phyloP scores from a whole-genome alignment of 2,329 filamentous ascomycete species.

The Cladophialophora carrionii region DNA sequence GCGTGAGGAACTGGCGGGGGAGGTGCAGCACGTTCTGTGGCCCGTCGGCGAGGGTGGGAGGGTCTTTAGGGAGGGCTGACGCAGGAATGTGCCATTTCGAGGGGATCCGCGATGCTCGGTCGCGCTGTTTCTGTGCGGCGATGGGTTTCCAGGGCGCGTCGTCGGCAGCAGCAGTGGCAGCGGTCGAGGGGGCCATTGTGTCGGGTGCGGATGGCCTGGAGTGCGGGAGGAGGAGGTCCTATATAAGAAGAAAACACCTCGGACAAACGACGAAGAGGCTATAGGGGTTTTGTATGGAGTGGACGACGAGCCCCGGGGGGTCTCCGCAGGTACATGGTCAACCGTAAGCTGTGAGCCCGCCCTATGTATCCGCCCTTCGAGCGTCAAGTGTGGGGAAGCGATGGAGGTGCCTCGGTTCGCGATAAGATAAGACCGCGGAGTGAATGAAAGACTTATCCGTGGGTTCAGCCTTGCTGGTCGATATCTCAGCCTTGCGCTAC shows the following conservation, averaged over 20 bases:
- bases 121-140: conserved; percentile 46
- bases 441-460: background rate
- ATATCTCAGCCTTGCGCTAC: background rate
- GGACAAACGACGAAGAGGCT: too few relatives aligned
- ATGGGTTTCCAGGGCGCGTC: conserved; percentile 39
- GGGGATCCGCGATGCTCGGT: conserved; percentile 47
- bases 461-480: background rate
- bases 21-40: conserved; percentile 51
- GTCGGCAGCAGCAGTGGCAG: background rate
- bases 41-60: conserved; percentile 26
- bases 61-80: conserved; percentile 37
- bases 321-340: background rate
- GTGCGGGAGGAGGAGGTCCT: background rate
- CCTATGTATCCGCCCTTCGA: too few relatives aligned
- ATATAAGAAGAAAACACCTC: background rate
- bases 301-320: background rate
- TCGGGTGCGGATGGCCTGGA: background rate
- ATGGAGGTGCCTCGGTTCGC: background rate
- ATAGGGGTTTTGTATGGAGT: background rate
- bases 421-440: background rate
- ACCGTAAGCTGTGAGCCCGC: background rate
- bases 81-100: conserved; percentile 46
- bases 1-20: conserved; percentile 58
- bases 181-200: background rate
- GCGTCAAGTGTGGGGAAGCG: background rate